These are phyloP conservation scores for Gossypium trilobum DNA, from an alignment of 441 rosid species.

Conservation along the genomic window DNA sequence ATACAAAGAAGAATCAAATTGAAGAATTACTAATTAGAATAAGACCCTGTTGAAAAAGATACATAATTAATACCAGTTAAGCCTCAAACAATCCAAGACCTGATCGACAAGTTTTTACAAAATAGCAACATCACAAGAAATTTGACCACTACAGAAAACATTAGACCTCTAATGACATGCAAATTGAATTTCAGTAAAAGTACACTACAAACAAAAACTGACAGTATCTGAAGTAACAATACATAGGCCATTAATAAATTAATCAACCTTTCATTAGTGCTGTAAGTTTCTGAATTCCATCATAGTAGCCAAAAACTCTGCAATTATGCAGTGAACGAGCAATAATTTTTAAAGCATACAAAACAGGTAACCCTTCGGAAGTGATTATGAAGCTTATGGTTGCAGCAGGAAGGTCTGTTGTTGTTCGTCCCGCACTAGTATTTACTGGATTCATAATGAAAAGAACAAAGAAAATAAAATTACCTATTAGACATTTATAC, in stretches of 20 bases:
- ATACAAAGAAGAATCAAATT: not conserved
- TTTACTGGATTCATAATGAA: constrained; percentile 36
- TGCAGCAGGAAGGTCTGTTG: constrained; percentile 31
- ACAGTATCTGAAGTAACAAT: constrained; percentile 1
- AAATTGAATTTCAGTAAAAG: constrained; percentile 3
- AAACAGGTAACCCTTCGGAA: constrained; percentile 31
- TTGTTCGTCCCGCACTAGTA: constrained; percentile 23
- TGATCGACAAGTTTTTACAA: not conserved
- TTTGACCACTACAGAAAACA: not conserved
- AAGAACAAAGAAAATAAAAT: constrained; percentile 1
- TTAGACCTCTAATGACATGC: not conserved
- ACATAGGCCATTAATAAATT: not conserved
- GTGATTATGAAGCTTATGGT: constrained; percentile 31
- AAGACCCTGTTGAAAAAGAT: not conserved
- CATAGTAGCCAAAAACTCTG: constrained; percentile 54
- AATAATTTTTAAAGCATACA: constrained; percentile 51
- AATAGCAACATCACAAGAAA: not conserved
- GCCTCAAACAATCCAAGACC: constrained; percentile 2
- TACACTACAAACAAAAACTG: constrained; percentile 8
- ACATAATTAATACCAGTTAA: not conserved
- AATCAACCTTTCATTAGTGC: constrained; percentile 60
- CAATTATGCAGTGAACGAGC: constrained; percentile 69
- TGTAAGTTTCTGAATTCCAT: constrained; percentile 63
- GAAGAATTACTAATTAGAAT: not conserved
- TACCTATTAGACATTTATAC: not conserved